Evolutionary conservation across 1,284 basidiomycete genomes (phyloP), one percentile per base, ranked within the genome.

Genomic region (Irpex rosettiformis): DNA sequence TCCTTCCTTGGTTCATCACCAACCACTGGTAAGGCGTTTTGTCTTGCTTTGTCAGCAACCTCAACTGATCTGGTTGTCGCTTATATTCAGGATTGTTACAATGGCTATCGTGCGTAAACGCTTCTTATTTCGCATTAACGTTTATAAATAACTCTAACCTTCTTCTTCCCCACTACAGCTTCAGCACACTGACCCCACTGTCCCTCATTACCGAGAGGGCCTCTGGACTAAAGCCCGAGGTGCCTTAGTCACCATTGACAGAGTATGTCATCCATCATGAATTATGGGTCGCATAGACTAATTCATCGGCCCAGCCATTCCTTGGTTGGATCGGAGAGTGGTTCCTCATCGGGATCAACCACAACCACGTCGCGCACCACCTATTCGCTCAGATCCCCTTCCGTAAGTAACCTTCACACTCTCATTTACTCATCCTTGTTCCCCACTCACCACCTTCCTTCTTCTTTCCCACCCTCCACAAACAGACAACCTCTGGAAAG

Each of bases 221-320:
- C 58, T 45, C 22, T 68, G 62, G 80, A 85, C 75, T 57, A 86
- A 84, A 72, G 75, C 78, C 57, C 79, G 83, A 60, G 84, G 84
- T 53, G 84, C 83, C 8, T 78, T 85, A 30, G 78, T 79, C 65
- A 86, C 84, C 57, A 76, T 85, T 58, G 84, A 86, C 72, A 78
- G 84, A 59, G 70, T 71, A 45, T 8, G 43, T n/a, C n/a, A 18
- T n/a, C 7, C 18, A 8, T 22, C 18, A 11, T 45, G n/a, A 3
- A 11, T 18, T 22, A 18, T 45, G 13, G 16, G n/a, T 8, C 43
- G 7, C 8, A 18, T 45, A 18, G 10, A 18, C 43, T 45, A 18
- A 45, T 18, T 45, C 43, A 8, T 22, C 8, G 21, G 7, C 8
- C 43, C 21, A 45, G 43, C 43, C 43, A 57, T 77, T 80, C 72